phyloP scores from a whole-genome alignment of 805 yeast species.

The Saccharomyces eubayanus region DNA sequence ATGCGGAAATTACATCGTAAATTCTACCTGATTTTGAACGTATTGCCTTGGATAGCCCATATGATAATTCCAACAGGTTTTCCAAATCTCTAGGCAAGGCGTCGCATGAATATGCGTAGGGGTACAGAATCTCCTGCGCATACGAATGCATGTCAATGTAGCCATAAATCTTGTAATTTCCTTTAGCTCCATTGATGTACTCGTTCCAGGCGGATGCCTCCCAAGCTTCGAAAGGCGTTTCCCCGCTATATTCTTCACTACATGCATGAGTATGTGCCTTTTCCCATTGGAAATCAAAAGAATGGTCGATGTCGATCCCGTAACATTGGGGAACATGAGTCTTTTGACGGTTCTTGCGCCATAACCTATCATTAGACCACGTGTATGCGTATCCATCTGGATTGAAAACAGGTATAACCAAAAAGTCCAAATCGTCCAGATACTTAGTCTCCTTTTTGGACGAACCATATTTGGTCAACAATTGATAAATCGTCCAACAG shows the following conservation, averaged over 20 bases:
- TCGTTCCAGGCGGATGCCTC: constrained; percentile 46
- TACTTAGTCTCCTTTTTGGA: constrained; percentile 36
- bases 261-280: constrained; percentile 57
- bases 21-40: constrained; percentile 53
- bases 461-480: constrained; percentile 41
- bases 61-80: constrained; percentile 70
- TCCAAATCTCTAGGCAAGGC: constrained; percentile 71
- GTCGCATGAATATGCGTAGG: constrained; percentile 73
- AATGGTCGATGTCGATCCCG: constrained; percentile 83
- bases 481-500: constrained; percentile 44
- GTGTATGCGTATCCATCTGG: constrained; percentile 88
- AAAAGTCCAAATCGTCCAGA: constrained; percentile 55
- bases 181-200: constrained; percentile 35
- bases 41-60: constrained; percentile 69
- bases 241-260: constrained; percentile 78
- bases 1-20: constrained; percentile 68
- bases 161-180: constrained; percentile 57
- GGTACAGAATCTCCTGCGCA: constrained; percentile 73
- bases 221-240: constrained; percentile 55
- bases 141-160: constrained; percentile 80
- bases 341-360: constrained; percentile 84
- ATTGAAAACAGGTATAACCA: constrained; percentile 75
- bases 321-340: constrained; percentile 57
- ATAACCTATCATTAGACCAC: constrained; percentile 71
- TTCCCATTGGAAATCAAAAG: constrained; percentile 69